A percentile compares a stretch with the other conserved stretches of the same genome.
These are phyloP conservation scores for Cutaneotrichosporon sp. DNA, from an alignment of 1,284 basidiomycete genomes.

Conservation along the genomic window DNA sequence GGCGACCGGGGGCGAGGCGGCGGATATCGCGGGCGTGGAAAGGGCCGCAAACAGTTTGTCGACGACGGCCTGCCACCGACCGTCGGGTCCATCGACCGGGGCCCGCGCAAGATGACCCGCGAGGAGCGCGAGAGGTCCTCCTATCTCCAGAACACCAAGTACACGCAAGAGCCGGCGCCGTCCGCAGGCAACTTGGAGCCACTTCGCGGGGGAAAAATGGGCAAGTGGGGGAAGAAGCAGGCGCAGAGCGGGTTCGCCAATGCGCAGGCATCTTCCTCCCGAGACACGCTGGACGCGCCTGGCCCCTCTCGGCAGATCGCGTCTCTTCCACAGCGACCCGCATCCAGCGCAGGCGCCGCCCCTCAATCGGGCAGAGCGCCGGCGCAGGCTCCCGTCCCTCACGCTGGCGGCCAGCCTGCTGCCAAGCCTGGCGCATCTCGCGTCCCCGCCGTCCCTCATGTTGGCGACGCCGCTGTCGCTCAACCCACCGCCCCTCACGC, in stretches of 20 bases:
- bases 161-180: neutral
- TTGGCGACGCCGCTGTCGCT: too few relatives aligned
- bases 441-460: too few relatives aligned
- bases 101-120: neutral
- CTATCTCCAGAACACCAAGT: neutral
- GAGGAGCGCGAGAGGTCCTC: neutral
- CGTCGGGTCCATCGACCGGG: neutral
- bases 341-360: neutral
- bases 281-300: neutral
- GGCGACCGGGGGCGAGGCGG: neutral
- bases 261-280: neutral
- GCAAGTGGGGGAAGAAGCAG: neutral
- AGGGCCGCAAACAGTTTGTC: neutral
- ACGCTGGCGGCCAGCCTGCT: too few relatives aligned
- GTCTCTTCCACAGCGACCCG: too few relatives aligned
- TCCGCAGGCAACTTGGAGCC: neutral
- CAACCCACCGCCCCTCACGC: neutral
- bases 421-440: too few relatives aligned
- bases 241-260: neutral
- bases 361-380: too few relatives aligned
- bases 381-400: too few relatives aligned
- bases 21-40: neutral
- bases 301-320: neutral
- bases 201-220: neutral
- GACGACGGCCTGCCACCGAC: neutral